Evolutionary conservation across 1,284 basidiomycete species (phyloP), one percentile per base, ranked within the genome.

Genomic region (Amylostereum chailletii): DNA sequence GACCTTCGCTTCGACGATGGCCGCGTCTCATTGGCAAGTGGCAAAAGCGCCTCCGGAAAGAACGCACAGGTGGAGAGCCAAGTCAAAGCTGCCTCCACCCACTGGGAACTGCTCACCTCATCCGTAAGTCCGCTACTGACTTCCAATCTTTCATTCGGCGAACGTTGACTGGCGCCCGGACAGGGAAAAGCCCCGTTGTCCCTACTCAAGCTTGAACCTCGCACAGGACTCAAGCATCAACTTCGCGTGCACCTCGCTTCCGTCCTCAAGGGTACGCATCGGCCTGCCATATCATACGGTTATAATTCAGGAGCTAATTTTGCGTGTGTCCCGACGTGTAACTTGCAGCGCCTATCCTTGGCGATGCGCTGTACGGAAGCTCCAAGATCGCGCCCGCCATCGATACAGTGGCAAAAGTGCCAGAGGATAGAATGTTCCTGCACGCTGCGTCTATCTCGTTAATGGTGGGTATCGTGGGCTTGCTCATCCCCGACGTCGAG

Each of bases 221-320:
- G 73, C 46, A 85, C 84, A 3, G 85, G 84, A 1, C 60, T 77
- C 49, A 87, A 87, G 60, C 83, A 86, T 51, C 84, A 87, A 56
- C 72, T 87, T n/a, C 76, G 84, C 34, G 69, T 83, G 6, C 82
- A 86, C 52, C 59, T 81, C 27, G 72, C 84, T 0, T 69, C 75
- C 46, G 65, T 61, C 49, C 62, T 87, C 38, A 65, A 70, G 40
- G 65, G 78, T 75, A 53, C 33, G 66, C 54, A n/a, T 44, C 4
- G n/a, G 34, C n/a, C 31, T 34, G n/a, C 32, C 19, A 36, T 38
- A 29, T 40, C 41, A 34, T 26, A 19, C 19, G n/a, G 33, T 19
- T 19, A 19, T 19, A 19, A 19, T 19, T 19, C 19, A 19, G 19
- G 19, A 19, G 19, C 19, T 19, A 19, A 19, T 19, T 19, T 19